These are phyloP conservation scores for Pichia nakasei DNA, from an alignment of 805 yeast species.

Conservation along the genomic window DNA sequence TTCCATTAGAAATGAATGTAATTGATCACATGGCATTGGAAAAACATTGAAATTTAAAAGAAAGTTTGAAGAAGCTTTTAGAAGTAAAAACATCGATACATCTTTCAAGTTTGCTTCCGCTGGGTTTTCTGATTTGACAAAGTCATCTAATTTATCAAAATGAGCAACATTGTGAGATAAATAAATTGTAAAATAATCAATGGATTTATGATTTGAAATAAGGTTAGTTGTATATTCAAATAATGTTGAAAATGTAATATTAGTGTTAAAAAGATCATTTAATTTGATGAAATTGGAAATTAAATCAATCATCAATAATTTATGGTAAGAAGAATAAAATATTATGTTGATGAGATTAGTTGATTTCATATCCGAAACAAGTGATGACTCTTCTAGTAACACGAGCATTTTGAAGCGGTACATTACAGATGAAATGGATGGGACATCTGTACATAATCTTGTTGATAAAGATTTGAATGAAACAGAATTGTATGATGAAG, in stretches of 20 bases:
- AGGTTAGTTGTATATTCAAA: slow-evolving; percentile 1
- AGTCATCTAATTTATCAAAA: slow-evolving; percentile 1
- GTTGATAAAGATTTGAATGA: background rate
- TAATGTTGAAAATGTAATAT: background rate
- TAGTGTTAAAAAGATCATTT: background rate
- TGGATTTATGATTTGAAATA: background rate
- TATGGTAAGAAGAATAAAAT: slow-evolving; percentile 9
- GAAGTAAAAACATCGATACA: slow-evolving; percentile 5
- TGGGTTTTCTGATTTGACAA: background rate
- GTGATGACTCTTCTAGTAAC: slow-evolving; percentile 16
- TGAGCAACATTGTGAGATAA: background rate
- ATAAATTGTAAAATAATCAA: slow-evolving; percentile 3
- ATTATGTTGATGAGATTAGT: slow-evolving; percentile 8
- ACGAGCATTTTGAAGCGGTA: slow-evolving; percentile 15
- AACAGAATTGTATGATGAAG: background rate
- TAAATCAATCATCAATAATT: background rate
- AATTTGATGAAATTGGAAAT: background rate
- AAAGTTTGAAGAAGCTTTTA: slow-evolving; percentile 2
- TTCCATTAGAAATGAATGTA: slow-evolving; percentile 1
- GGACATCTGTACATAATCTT: background rate
- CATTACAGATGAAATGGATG: slow-evolving; percentile 7
- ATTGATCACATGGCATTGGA: background rate
- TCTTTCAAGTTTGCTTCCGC: background rate
- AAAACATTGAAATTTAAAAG: slow-evolving; percentile 7
- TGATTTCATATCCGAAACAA: slow-evolving; percentile 12